Conservation (phyloP, 2,329 filamentous ascomycete genomes). For the Kalmusia sp. region DNA sequence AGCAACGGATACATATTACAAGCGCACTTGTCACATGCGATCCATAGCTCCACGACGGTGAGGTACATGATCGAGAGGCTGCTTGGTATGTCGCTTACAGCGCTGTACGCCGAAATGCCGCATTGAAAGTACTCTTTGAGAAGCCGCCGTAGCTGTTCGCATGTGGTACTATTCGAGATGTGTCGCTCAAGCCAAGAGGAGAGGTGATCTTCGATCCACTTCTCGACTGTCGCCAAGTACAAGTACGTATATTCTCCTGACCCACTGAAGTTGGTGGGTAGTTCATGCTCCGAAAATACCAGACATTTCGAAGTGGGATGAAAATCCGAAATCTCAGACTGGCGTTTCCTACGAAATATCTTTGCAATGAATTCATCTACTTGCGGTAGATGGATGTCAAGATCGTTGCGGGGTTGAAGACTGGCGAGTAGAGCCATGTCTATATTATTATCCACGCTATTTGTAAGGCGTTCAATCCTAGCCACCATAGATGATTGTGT, state of each 20-base stretch:
- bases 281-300: constrained; percentile 5
- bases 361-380: constrained; percentile 24
- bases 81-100: no score
- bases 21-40: constrained; percentile 61
- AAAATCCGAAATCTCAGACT: constrained; percentile 11
- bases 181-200: constrained; percentile 46
- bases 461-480: no score
- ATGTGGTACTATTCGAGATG: constrained; percentile 25
- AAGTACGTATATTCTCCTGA: constrained; percentile 23
- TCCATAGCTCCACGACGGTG: constrained; percentile 65
- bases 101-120: no score
- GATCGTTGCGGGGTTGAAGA: constrained; percentile 21
- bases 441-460: constrained; percentile 7
- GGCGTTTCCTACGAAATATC: constrained; percentile 9
- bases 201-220: constrained; percentile 55
- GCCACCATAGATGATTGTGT: no score
- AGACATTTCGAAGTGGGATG: constrained; percentile 15
- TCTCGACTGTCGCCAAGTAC: constrained; percentile 53
- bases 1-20: constrained; percentile 51
- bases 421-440: constrained; percentile 9
- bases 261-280: constrained; percentile 12
- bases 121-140: constrained; percentile 49
- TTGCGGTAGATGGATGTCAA: constrained; percentile 21
- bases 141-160: constrained; percentile 11
- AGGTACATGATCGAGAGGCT: constrained; percentile 63